These are phyloP conservation scores for Melastoma malabathricum DNA, from an alignment of 345 rosid species.

Conservation along the genomic window DNA sequence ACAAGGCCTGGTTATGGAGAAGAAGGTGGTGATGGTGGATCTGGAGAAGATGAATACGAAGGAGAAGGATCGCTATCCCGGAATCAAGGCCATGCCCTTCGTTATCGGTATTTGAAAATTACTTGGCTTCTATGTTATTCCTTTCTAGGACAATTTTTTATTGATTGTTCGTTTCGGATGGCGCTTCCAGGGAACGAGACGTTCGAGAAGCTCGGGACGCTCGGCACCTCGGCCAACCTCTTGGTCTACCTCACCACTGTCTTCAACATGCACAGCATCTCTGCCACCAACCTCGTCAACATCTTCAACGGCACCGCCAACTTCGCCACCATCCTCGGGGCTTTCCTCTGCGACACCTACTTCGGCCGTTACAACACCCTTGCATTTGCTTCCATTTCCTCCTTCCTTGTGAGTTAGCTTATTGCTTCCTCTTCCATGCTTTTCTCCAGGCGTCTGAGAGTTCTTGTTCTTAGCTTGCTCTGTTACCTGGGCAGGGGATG, in stretches of 20 bases:
- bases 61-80: constrained; percentile 1
- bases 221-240: constrained; percentile 37
- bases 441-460: neutral
- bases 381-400: constrained; percentile 41
- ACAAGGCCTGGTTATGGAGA: no score
- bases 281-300: constrained; percentile 43
- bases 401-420: constrained; percentile 31
- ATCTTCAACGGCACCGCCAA: constrained; percentile 48
- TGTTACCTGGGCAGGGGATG: constrained; percentile 24
- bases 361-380: constrained; percentile 62
- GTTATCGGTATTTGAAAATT: constrained; percentile 6
- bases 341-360: constrained; percentile 54
- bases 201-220: constrained; percentile 58
- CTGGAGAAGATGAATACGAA: constrained; percentile 1
- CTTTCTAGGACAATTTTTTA: no score
- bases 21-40: neutral
- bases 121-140: no score
- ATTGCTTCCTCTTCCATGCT: neutral
- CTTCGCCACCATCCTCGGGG: constrained; percentile 49
- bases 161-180: neutral
- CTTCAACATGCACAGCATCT: constrained; percentile 58
- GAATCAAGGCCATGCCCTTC: constrained; percentile 13
- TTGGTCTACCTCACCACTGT: constrained; percentile 41
- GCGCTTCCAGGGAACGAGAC: constrained; percentile 44
- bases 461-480: neutral